Evolutionary conservation across 352 stramenopile genomes (phyloP), one percentile per base, ranked within the genome.

Genomic region (Globisporangium nunn): DNA sequence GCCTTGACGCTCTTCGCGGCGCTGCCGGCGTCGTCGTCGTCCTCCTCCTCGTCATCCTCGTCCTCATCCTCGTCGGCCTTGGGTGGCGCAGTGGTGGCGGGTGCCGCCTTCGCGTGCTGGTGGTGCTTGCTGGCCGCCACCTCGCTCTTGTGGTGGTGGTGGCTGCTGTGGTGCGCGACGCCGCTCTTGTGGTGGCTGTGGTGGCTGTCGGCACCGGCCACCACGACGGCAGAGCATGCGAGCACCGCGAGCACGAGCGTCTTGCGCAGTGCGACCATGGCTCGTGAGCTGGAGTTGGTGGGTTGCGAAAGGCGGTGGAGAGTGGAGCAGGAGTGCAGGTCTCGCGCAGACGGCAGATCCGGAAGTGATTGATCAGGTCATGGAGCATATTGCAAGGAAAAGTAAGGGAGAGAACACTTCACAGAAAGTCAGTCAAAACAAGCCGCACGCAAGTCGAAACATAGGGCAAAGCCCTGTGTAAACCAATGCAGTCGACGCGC

Each of bases 121-220:
- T 48, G 31, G 41, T 56, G 40, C 52, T 43, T 58, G 23, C 23
- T 23, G n/a, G 41, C 51, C 40, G 28, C 43, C 30, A 61, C 37
- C 28, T 37, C 40, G 23, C 48, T 39, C 23, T 54, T 60, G 44
- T 69, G 63, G 35, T 71, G 58, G 52, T 47, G 28, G 41, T 40
- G 35, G 35, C 35, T 14, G 35, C 35, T 40, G 7, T 12, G 7
- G 44, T 52, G 47, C 30, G 11, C 67, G 56, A 17, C 47, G 40
- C 37, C 44, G 52, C 15, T 50, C 12, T 59, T 50, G 54, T 71
- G 53, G 59, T 69, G 62, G 29, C 23, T 35, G 37, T 46, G 37
- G 46, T 56, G 58, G 45, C 54, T 33, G 39, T 43, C 45, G 12
- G 37, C 18, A 30, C 31, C 58, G 15, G 40, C 41, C 30, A 68